Base-by-base conservation (phyloP, 2,329 filamentous ascomycete species). In the Furcasterigmium furcatum region DNA sequence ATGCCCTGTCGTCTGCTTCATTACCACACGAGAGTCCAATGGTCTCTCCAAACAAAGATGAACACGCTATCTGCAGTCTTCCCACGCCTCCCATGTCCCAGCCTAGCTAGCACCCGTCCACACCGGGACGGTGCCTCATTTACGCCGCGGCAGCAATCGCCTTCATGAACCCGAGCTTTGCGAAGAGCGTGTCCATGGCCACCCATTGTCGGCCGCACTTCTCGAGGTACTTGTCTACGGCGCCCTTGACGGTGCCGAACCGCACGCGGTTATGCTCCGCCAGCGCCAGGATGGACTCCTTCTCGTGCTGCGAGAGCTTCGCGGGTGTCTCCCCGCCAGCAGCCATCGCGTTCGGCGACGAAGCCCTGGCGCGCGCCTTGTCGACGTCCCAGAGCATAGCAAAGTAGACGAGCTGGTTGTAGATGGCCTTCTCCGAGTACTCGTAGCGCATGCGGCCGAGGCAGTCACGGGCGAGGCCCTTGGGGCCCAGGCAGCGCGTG, bases 201-300 rank as follows among this genome's bases (percentile, higher is more conserved):
- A 96, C 91, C 89, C 90, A 96, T 66, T 91, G 87, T 56, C 89
- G 75, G 21, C 91, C 91, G 65, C 91, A 95, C 71, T 92, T 94
- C 59, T 90, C 89, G 56, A 96, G 68, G 68, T 95, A 95, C 59
- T 73, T 82, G 53, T 92, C 89, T 5, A 96, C 88, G 13, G 91
- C 82, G 7, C 77, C 76, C 72, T 84, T 88, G 54, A 92, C 71
- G 0, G 87, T 89, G 10, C 68, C 79, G 62, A 97, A 97, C 50
- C 90, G 76, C 32, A 77, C 74, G 47, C 88, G 79, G 65, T 99
- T 99, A 64, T 91, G 84, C 61, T 91, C 88, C 4, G 84, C 90
- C 46, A 96, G 71, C 3, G 83, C 83, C 19, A 79, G 61, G 10
- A 96, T 62, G 65, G 80, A 84, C 46, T 52, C 84, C 49, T 74